Base-by-base conservation (phyloP, 75 land plant species). In the Selaginella tamariscina region DNA sequence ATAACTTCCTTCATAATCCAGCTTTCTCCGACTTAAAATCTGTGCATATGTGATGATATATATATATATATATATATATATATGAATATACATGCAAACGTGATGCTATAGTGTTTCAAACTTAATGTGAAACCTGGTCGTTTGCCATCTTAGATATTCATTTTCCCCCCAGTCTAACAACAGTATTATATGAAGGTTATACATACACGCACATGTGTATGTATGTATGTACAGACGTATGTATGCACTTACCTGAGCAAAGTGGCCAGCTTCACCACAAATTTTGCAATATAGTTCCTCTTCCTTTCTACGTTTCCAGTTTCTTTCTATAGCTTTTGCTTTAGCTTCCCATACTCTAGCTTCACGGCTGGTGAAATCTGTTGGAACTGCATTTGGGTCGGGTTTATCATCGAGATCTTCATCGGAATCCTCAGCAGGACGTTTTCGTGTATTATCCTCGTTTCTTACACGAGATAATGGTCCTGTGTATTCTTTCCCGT, bases 401-500 rank as follows among this genome's bases (percentile, higher is more conserved):
- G 77, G 84, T 21, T 71, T 64, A 22, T 79, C 81, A 32, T 91
- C 89, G 5, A 5, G 11, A 28, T 91, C 99, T 32, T 86, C 97
- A 62, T 91, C 97, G 20, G 85, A 81, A 9, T 65, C 74, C 23
- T 27, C 62, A 49, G 60, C 39, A 56, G 76, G 75, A 32, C 72
- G 62, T 27, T 32, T 76, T 29, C 72, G 74, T 28, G 66, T 23
- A 55, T 31, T 66, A 22, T 71, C 73, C 15, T 39, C 11, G 54
- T 77, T 67, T 15, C 66, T 71, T 8, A 74, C 56, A 29, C 71
- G 73, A 0, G 81, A 73, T 2, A 23, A 21, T 28, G 98, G 98
- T 0, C 96, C 98, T 22, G 98, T 93, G 39, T 93, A 93, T 39
- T 76, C 95, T 69, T 85, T 89, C 8, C 88, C 88, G 70, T 93